These are phyloP conservation scores for Prunus mongolica DNA, from an alignment of 306 rosid species.

Conservation along the genomic window DNA sequence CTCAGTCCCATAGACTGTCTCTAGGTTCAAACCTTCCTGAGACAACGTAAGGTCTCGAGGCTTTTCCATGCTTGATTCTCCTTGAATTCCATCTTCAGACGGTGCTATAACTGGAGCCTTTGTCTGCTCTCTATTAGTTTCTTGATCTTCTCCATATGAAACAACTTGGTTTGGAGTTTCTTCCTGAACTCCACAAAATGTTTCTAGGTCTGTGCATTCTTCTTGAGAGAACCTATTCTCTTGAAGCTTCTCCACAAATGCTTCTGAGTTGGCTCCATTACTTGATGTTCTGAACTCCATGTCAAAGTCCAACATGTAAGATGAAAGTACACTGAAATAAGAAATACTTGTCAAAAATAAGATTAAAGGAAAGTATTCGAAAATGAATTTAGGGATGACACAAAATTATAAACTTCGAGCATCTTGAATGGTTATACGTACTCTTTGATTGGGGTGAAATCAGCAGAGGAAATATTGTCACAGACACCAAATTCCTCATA, in stretches of 20 bases:
- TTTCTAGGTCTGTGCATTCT: conserved; percentile 24
- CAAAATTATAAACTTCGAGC: conserved; percentile 14
- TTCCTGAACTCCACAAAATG: conserved; percentile 15
- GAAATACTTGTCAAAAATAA: conserved; percentile 7
- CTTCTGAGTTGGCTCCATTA: conserved; percentile 18
- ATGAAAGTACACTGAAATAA: conserved; percentile 41
- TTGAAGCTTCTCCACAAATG: conserved; percentile 23
- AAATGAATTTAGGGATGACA: conserved; percentile 3
- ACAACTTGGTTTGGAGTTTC: conserved; percentile 24
- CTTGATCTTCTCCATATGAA: conserved; percentile 29
- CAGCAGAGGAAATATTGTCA: conserved; percentile 23
- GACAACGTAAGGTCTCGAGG: conserved; percentile 20
- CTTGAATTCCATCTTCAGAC: conserved; percentile 18
- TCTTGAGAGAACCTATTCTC: conserved; percentile 30
- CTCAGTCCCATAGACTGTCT: conserved; percentile 22
- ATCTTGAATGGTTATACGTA: conserved; percentile 30
- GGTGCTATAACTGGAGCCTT: conserved; percentile 13
- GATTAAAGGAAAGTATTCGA: conserved; percentile 3
- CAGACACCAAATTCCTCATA: conserved; percentile 44
- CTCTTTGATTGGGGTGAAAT: conserved; percentile 40
- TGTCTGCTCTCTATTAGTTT: conserved; percentile 25
- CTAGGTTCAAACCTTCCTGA: conserved; percentile 29
- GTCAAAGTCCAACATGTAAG: conserved; percentile 37
- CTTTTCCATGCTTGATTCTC: conserved; percentile 23
- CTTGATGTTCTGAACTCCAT: conserved; percentile 30